Percentiles rank a stretch among this genome's conserved stretches.
These are phyloP conservation scores for Fistulinella prunicolor DNA, from an alignment of 768 basidiomycete genomes.

Conservation along the genomic window DNA sequence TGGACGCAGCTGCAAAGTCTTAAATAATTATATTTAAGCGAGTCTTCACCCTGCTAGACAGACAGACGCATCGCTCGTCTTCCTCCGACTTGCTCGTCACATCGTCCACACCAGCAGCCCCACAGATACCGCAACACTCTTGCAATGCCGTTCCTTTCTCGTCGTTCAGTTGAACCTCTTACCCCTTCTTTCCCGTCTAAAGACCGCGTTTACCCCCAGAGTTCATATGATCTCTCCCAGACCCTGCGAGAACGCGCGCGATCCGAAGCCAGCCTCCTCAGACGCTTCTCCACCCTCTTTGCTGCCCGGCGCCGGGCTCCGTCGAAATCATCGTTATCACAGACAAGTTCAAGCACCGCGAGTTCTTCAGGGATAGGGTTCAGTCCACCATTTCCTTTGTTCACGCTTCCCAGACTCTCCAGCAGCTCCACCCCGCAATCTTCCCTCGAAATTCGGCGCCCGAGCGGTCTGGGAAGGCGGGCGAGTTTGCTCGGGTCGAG, in stretches of 20 bases:
- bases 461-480: slow-evolving; percentile 31
- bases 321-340: slow-evolving; percentile 13
- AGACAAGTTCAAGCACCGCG: neutral
- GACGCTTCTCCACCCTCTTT: slow-evolving; percentile 30
- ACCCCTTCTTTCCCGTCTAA: neutral
- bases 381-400: slow-evolving; percentile 10
- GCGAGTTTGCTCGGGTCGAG: slow-evolving; percentile 25
- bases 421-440: slow-evolving; percentile 18
- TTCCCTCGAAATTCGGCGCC: slow-evolving; percentile 33
- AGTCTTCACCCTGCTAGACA: neutral
- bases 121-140: too few species aligned
- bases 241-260: slow-evolving; percentile 19
- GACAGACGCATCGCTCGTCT: neutral
- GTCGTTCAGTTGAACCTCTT: slow-evolving; percentile 27
- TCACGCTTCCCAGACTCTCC: slow-evolving; percentile 21
- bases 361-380: slow-evolving; percentile 17
- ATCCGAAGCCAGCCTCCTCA: slow-evolving; percentile 28
- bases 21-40: slow-evolving; percentile 20
- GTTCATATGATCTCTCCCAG: slow-evolving; percentile 3
- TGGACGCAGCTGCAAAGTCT: slow-evolving; percentile 11
- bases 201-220: slow-evolving; percentile 2
- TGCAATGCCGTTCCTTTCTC: slow-evolving; percentile 29
- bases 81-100: slow-evolving; percentile 22
- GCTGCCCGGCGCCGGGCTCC: slow-evolving; percentile 19
- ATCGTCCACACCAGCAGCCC: slow-evolving; percentile 3